Evolutionary conservation across 2,329 filamentous ascomycete genomes (phyloP).

Genomic region (Fusarium napiforme): DNA sequence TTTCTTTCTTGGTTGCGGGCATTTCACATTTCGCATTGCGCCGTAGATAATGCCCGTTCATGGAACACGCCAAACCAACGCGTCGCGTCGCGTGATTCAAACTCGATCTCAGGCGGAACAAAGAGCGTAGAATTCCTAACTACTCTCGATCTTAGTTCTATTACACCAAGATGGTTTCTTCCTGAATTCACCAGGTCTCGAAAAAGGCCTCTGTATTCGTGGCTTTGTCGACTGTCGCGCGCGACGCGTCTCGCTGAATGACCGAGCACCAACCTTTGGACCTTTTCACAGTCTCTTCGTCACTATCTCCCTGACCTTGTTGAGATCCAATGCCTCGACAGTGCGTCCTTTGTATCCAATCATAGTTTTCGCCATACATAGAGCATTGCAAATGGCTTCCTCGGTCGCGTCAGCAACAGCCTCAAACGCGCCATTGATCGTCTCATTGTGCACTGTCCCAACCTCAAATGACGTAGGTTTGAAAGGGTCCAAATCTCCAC

Average conservation of each 20-base stretch:
- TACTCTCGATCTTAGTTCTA: rapidly evolving
- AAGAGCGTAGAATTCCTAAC: background rate
- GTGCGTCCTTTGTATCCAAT: slow-evolving; percentile 61
- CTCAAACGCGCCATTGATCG: slow-evolving; percentile 70
- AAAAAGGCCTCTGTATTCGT: background rate
- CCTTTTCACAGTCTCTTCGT: slow-evolving; percentile 35
- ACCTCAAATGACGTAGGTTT: slow-evolving; percentile 43
- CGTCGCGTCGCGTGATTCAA: background rate
- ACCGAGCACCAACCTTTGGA: rapidly evolving
- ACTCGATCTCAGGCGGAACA: background rate
- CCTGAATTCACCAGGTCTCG: background rate
- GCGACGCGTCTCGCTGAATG: background rate
- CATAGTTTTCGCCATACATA: slow-evolving; percentile 70
- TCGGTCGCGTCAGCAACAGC: slow-evolving; percentile 71
- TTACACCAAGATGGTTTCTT: background rate
- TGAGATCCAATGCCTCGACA: slow-evolving; percentile 62
- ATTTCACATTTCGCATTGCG: too few relatives aligned
- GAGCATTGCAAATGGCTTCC: slow-evolving; percentile 72
- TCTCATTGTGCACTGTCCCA: slow-evolving; percentile 62
- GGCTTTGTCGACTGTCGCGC: background rate
- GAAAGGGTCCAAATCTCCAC: slow-evolving; percentile 52
- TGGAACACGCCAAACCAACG: background rate
- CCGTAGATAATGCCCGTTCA: background rate
- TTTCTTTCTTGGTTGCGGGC: too few relatives aligned
- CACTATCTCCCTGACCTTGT: slow-evolving; percentile 59